Evolutionary conservation across 164 flowering plant species (phyloP), one percentile per base, ranked within the genome.

Genomic region (Litsea cubeba): DNA sequence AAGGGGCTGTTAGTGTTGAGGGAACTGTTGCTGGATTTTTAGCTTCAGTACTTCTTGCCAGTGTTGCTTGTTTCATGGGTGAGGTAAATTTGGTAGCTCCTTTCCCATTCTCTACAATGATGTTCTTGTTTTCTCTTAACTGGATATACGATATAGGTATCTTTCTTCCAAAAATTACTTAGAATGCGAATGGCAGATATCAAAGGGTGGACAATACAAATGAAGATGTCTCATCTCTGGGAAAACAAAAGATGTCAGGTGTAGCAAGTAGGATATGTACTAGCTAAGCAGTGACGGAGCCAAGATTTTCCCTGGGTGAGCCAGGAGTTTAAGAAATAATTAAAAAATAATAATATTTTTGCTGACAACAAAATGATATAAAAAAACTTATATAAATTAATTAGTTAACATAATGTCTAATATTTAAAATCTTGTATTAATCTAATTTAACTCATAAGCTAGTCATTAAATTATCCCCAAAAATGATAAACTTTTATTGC

Each of bases 1-100:
- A 93, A 85, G 99, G 99, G 71, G 98, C 98, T 78, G 91, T 95
- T 5, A 95, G 98, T 80, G 79, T 88, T 50, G 99, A 95, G 78
- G 99, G 99, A 83, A 95, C 99, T 58, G 11, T 89, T 71, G 95
- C 99, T 71, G 99, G 99, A 64, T 74, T 93, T 74, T 30, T 93
- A 25, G 99, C 93, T 70, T 86, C 98, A 67, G 64, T 86, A 71
- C 65, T 87, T 79, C 96, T 95, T 83, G 95, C 97, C 26, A 84
- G 72, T 64, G 77, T 87, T 85, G 91, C 90, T 76, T 87, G 76
- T 85, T 75, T 86, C 66, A 35, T 85, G 79, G 90, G 91, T 76
- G 70, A 88, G 96, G 99, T 95, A 83, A 60, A 62, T 22, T 15
- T 35, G 66, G n/a, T n/a, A 30, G 25, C 20, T 23, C 68, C 30